Base-by-base conservation (phyloP, 495 filamentous ascomycete genomes). In the Xylaria grammica region DNA sequence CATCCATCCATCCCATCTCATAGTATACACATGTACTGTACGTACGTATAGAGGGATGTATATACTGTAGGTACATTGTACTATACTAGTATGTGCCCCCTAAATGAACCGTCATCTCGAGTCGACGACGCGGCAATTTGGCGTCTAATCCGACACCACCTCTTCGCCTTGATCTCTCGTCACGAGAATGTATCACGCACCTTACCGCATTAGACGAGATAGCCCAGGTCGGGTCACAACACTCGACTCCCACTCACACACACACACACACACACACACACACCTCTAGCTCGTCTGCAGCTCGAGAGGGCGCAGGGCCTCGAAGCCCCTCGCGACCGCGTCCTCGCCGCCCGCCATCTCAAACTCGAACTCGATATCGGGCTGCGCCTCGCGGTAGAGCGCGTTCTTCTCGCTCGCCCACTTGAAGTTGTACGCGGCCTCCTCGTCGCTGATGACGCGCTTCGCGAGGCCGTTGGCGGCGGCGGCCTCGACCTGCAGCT, bases 391-490 rank as follows among this genome's bases (percentile, higher is more conserved):
- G 29, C 75, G 68, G 64, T 82, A 83, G 11, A 84, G 72, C 4
- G 46, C 65, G 62, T 80, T 69, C 20, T 62, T 49, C 72, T 84
- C 81, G 69, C 78, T 81, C 32, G 79, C 82, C 79, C 83, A 82
- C 64, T 77, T 78, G 67, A 81, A 84, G 59, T 83, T 84, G 67
- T 77, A 82, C 4, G 73, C 78, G 6, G 83, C 84, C 66, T 85
- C 82, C 51, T 83, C 81, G 65, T 85, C 79, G 45, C 70, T 73
- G 55, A 85, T 79, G 32, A 83, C 48, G 34, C 72, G 63, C 71
- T 80, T 84, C 15, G 77, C 53, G 2, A 74, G 62, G 42, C 72
- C 74, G 29, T 72, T 71, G 36, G 75, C 74, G n/a, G 64, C 67
- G 19, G 84, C 84, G 11, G 82, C 82, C 62, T 86, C 83, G 42